Conservation (phyloP, 177 flowering plant genomes). For the Vitis hybrid region DNA sequence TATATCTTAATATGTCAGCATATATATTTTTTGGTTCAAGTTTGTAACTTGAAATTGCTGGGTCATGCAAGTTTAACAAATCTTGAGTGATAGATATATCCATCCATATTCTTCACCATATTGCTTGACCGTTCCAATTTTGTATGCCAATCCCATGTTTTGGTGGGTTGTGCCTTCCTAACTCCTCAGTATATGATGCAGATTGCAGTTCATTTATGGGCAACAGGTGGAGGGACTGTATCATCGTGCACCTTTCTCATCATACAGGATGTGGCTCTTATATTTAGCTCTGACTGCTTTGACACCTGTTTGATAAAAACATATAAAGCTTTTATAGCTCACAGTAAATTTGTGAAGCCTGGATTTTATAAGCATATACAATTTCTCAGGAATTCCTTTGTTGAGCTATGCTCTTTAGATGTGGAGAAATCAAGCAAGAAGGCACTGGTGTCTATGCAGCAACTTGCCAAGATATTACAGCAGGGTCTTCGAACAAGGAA, state of each 20-base stretch:
- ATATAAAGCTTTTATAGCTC: conserved; percentile 60
- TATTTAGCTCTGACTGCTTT: conserved; percentile 41
- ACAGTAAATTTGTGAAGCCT: conserved; percentile 57
- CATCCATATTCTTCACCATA: background rate
- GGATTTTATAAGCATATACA: conserved; percentile 43
- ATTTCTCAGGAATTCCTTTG: conserved; percentile 57
- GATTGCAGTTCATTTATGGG: conserved; percentile 84
- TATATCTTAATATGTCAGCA: background rate
- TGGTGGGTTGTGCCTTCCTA: background rate
- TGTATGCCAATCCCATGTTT: background rate
- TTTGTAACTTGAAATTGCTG: background rate
- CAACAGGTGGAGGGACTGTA: conserved; percentile 57
- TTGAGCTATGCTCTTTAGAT: conserved; percentile 75
- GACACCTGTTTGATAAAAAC: conserved; percentile 56
- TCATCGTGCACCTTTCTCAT: conserved; percentile 58
- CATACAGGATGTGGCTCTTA: conserved; percentile 49
- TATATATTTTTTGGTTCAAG: background rate
- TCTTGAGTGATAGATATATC: background rate
- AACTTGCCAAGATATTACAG: conserved; percentile 66
- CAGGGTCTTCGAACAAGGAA: conserved; percentile 58
- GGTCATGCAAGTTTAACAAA: background rate
- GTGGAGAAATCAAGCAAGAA: conserved; percentile 51
- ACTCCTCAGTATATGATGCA: conserved; percentile 32
- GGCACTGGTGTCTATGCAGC: conserved; percentile 53
- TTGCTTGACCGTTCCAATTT: background rate